Evolutionary conservation across 441 rosid genomes (phyloP), one percentile per base, ranked within the genome.

Genomic region (Mallotus repandus): DNA sequence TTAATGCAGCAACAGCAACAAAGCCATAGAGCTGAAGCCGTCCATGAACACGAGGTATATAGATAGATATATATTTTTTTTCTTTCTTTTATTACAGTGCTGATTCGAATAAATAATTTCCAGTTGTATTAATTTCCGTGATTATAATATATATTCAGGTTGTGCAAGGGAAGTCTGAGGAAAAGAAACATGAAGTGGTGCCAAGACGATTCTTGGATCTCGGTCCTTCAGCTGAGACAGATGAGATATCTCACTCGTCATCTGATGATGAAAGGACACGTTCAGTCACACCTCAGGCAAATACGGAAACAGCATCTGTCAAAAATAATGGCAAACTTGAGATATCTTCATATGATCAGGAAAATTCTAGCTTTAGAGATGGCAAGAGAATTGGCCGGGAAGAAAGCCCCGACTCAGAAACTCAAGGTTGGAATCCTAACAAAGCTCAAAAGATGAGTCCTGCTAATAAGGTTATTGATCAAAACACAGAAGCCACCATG

Each of bases 401-500:
- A 50, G 90, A 82, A 45, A 84, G 86, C 35, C 86, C 90, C 0
- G 94, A 88, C 53, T 85, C 94, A 3, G 92, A 86, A 68, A 53
- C 88, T 9, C 87, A 78, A 46, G 81, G 81, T 1, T 86, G 94
- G 96, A 85, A 77, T 74, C 87, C 85, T 64, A 89, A 78, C 80
- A 91, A 90, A 78, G 81, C 68, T 63, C 80, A 83, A 49, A 90
- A 86, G 49, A 60, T 81, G 81, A 78, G 76, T 5, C 32, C 69
- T 9, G 50, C 64, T 19, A 66, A 57, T 13, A 83, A 81, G 64
- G 50, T 41, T 38, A 74, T 88, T 2, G 96, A 91, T 50, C 97
- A 89, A 67, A 78, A 93, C 2, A 76, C 86, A 0, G 96, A 91
- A 61, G 96, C 98, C 46, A 89, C 98, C 64, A 96, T 96, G 98